phyloP scores from a whole-genome alignment of 139 green algal species.

The Chlamydomonas schloesseri region DNA sequence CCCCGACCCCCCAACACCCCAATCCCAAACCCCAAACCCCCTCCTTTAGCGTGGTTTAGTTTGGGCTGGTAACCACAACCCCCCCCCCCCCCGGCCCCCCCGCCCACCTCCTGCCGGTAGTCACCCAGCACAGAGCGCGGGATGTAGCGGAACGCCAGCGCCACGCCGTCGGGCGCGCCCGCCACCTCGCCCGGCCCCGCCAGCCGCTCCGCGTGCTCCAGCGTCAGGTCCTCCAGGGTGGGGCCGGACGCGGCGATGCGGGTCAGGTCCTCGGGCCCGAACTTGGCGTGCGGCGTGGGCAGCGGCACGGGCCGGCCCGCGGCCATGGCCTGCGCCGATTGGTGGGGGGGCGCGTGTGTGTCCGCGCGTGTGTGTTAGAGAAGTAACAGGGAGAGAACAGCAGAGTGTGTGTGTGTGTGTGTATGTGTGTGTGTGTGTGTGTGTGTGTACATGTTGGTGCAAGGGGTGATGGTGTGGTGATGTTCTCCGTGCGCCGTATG shows the following conservation, averaged over 20 bases:
- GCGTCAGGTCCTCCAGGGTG: conserved; percentile 55
- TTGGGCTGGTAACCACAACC: too few relatives aligned
- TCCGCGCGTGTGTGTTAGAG: too few relatives aligned
- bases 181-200: not conserved
- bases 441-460: too few relatives aligned
- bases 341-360: too few relatives aligned
- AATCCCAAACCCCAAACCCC: not conserved
- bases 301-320: conserved; percentile 42
- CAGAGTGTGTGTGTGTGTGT: not conserved
- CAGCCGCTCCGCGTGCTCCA: conserved; percentile 65
- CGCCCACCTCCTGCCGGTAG: conserved; percentile 42
- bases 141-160: conserved; percentile 59
- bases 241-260: conserved; percentile 48
- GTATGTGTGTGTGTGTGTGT: too few relatives aligned
- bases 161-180: not conserved
- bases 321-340: conserved; percentile 9
- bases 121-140: conserved; percentile 64
- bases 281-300: conserved; percentile 70
- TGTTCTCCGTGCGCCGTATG: too few relatives aligned
- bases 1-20: too few relatives aligned
- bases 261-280: conserved; percentile 51
- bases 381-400: not conserved
- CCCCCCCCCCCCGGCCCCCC: not conserved
- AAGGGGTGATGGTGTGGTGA: too few relatives aligned
- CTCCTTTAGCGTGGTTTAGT: too few relatives aligned